These are phyloP conservation scores for Fraxinus baroniana DNA, from an alignment of 305 asterid genomes.

Conservation along the genomic window DNA sequence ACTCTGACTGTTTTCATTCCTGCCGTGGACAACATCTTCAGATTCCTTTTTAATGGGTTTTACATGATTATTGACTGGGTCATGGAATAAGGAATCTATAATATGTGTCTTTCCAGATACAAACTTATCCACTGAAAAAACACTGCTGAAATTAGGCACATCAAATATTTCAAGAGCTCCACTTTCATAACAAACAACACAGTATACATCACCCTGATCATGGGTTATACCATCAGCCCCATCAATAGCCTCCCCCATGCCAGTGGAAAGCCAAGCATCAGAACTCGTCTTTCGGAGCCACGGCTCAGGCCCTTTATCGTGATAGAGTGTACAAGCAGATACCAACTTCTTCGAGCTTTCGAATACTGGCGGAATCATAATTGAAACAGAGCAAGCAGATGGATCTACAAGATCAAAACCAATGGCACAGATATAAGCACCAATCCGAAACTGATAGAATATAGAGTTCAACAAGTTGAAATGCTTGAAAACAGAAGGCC, in stretches of 20 bases:
- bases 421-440: constrained; percentile 11
- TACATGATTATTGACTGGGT: constrained; percentile 37
- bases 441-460: constrained; percentile 15
- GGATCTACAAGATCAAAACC: constrained; percentile 56
- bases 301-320: constrained; percentile 87
- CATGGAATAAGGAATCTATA: constrained; percentile 59
- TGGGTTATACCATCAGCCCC: constrained; percentile 79
- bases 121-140: constrained; percentile 69
- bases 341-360: constrained; percentile 60
- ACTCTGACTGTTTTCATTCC: constrained; percentile 60
- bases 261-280: constrained; percentile 99
- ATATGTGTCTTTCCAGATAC: constrained; percentile 72
- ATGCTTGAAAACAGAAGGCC: constrained; percentile 19
- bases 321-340: constrained; percentile 87
- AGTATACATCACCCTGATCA: constrained; percentile 89
- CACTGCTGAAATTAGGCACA: constrained; percentile 77
- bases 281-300: constrained; percentile 96
- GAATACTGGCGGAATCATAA: constrained; percentile 59
- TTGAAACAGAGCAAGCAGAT: constrained; percentile 71
- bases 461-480: background rate
- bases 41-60: constrained; percentile 36
- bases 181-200: constrained; percentile 73
- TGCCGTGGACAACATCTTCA: constrained; percentile 57
- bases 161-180: constrained; percentile 87
- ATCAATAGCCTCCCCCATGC: constrained; percentile 80